Evolutionary conservation across 2,329 filamentous ascomycete species (phyloP).

Genomic region (Aspergillus candidus): DNA sequence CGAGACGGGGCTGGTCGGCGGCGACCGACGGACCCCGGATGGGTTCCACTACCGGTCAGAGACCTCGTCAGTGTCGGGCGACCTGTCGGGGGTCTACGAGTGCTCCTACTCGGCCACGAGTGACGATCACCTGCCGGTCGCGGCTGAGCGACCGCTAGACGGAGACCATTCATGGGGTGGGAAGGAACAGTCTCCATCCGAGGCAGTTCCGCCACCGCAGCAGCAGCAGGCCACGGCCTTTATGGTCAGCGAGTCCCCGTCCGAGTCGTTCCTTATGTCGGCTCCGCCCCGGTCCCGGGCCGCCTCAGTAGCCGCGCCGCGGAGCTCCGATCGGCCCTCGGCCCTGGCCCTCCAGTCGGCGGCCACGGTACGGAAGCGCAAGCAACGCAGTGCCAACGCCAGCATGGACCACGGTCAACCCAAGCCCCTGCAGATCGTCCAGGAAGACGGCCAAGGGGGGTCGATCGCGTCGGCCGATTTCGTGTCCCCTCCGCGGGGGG

Average conservation of each 20-base stretch:
- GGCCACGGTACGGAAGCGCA: slow-evolving; percentile 31
- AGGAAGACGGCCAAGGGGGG: slow-evolving; percentile 39
- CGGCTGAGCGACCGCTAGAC: slow-evolving; percentile 26
- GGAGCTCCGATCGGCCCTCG: slow-evolving; percentile 21
- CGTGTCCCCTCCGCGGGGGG: slow-evolving; percentile 37
- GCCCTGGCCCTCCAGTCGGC: slow-evolving; percentile 28
- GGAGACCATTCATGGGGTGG: slow-evolving; percentile 29
- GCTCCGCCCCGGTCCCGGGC: slow-evolving; percentile 20
- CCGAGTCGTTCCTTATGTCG: slow-evolving; percentile 24
- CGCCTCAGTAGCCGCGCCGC: slow-evolving; percentile 20
- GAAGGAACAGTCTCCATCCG: slow-evolving; percentile 21
- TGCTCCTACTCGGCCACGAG: slow-evolving; percentile 28
- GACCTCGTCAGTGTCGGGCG: slow-evolving; percentile 33
- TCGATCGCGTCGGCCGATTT: slow-evolving; percentile 38
- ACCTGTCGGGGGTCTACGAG: slow-evolving; percentile 29
- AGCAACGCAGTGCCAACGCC: slow-evolving; percentile 23
- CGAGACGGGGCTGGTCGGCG: slow-evolving; percentile 12
- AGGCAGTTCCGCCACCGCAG: slow-evolving; percentile 14
- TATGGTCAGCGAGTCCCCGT: slow-evolving; percentile 30
- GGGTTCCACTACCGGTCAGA: slow-evolving; percentile 32
- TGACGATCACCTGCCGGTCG: slow-evolving; percentile 22
- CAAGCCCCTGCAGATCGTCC: slow-evolving; percentile 38
- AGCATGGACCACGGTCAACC: slow-evolving; percentile 25
- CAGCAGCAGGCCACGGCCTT: slow-evolving; percentile 28
- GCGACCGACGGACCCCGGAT: slow-evolving; percentile 19